phyloP scores from a whole-genome alignment of 805 yeast genomes.

The Teunomyces aglyptinius region DNA sequence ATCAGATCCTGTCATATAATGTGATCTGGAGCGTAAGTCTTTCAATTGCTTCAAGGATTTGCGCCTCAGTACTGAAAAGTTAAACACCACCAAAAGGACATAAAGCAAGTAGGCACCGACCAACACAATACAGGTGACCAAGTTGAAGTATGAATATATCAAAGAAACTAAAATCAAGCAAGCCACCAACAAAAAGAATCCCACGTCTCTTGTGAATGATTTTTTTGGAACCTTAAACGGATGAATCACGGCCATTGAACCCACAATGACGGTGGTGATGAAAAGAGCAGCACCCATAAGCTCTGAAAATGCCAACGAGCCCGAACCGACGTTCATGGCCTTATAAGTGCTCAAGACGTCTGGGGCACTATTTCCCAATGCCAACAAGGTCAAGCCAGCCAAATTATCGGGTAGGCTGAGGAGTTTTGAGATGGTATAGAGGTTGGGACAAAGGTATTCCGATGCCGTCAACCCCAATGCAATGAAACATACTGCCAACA shows the following conservation, averaged over 20 bases:
- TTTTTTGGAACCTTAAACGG: slow-evolving; percentile 58
- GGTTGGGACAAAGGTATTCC: slow-evolving; percentile 76
- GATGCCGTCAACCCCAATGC: slow-evolving; percentile 78
- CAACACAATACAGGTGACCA: slow-evolving; percentile 58
- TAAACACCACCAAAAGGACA: slow-evolving; percentile 41
- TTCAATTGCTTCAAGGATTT: slow-evolving; percentile 12
- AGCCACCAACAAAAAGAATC: slow-evolving; percentile 53
- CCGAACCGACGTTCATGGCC: slow-evolving; percentile 71
- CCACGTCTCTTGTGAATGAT: slow-evolving; percentile 59
- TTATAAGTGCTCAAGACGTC: slow-evolving; percentile 83
- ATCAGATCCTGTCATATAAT: slow-evolving; percentile 8
- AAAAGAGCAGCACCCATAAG: slow-evolving; percentile 89
- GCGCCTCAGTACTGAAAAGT: slow-evolving; percentile 19
- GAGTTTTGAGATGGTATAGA: slow-evolving; percentile 60
- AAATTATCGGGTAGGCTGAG: slow-evolving; percentile 70
- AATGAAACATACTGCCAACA: slow-evolving; percentile 49
- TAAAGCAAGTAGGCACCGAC: slow-evolving; percentile 56
- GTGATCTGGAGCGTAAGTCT: slow-evolving; percentile 23
- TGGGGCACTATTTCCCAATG: slow-evolving; percentile 91
- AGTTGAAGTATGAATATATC: slow-evolving; percentile 51
- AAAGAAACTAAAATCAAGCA: slow-evolving; percentile 51
- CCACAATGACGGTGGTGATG: slow-evolving; percentile 75
- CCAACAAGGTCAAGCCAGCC: slow-evolving; percentile 83
- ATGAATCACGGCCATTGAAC: slow-evolving; percentile 66
- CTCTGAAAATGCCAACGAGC: slow-evolving; percentile 83